Conservation (phyloP, 2,329 filamentous ascomycete genomes). For the Colletotrichum endophyticum region DNA sequence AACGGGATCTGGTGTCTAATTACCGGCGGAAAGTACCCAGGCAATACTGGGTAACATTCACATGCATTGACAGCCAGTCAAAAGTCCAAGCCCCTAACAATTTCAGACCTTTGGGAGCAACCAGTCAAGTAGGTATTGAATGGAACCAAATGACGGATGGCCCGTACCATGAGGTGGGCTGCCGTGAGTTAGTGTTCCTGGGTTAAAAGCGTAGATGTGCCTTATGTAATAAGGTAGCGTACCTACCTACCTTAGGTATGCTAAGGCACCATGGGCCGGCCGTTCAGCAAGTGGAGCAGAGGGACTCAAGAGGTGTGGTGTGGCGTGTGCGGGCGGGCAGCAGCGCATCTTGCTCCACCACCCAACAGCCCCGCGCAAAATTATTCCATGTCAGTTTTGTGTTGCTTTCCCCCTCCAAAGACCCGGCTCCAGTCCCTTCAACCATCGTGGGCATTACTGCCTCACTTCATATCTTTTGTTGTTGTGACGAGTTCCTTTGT, state of each 20-base stretch:
- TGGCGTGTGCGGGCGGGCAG: not conserved
- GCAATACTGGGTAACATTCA: not conserved
- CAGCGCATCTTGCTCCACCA: not conserved
- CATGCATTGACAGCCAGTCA: slow-evolving; percentile 5
- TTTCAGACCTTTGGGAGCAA: not conserved
- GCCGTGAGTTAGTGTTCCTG: not conserved
- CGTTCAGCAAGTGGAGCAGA: not conserved
- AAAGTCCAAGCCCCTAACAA: slow-evolving; percentile 3
- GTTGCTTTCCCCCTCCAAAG: slow-evolving; percentile 19
- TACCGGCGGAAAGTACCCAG: not conserved
- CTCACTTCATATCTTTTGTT: slow-evolving; percentile 3
- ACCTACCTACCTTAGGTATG: not conserved
- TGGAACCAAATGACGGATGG: not conserved
- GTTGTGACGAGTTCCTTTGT: slow-evolving; percentile 6
- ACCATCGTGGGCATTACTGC: slow-evolving; percentile 17
- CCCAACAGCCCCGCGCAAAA: slow-evolving; percentile 18
- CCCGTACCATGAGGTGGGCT: not conserved
- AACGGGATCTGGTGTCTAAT: not conserved
- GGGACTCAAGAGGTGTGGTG: not conserved
- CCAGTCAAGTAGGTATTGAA: not conserved
- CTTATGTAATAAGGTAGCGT: not conserved
- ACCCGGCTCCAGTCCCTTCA: not conserved
- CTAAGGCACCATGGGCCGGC: not conserved
- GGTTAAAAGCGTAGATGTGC: not conserved
- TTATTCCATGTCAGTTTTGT: slow-evolving; percentile 19